Base-by-base conservation (phyloP, 441 rosid genomes). In the Erysimum cheiri region DNA sequence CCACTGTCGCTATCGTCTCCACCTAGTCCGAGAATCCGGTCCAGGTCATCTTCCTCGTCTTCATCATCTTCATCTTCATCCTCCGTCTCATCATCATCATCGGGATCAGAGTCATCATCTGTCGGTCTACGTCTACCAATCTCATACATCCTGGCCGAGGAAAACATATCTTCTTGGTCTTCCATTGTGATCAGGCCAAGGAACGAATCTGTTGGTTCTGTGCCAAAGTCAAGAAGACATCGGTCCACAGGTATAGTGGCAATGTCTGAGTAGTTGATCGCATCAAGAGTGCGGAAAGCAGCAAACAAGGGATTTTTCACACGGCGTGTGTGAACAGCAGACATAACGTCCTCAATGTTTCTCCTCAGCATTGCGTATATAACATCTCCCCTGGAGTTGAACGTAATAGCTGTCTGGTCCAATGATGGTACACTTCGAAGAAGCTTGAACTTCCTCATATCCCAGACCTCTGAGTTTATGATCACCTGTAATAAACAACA, bases 381-480 rank as follows among this genome's bases (percentile, higher is more conserved):
- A 47, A 95, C 95, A 50, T 95, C 98, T 35, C 99, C 99, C 19
- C 89, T 76, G 9, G 87, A 85, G 74, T 92, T 95, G 72, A 95
- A 95, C 69, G 89, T 88, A 76, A 95, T 89, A 67, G 96, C 47
- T 43, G 98, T 92, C 81, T 92, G 97, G 80, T 95, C 98, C 69
- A 95, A 69, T 40, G 98, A 92, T 64, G 98, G 97, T 65, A 95
- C 97, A 68, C 93, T 92, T 59, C 97, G 83, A 28, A 95, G 92
- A 33, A 95, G 91, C 82, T 88, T 89, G 69, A 82, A 84, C 44
- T 87, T 91, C 63, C 98, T 81, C 61, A 95, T 83, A 83, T 95
- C 99, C 99, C 99, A 95, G 47, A 95, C 98, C 82, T 95, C 99
- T 0, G 99, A 91, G 77, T 95, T 95, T 72, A 92, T 89, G 43